These are phyloP conservation scores for Crithidia sp. DNA, from an alignment of 208 protist genomes.

Conservation along the genomic window DNA sequence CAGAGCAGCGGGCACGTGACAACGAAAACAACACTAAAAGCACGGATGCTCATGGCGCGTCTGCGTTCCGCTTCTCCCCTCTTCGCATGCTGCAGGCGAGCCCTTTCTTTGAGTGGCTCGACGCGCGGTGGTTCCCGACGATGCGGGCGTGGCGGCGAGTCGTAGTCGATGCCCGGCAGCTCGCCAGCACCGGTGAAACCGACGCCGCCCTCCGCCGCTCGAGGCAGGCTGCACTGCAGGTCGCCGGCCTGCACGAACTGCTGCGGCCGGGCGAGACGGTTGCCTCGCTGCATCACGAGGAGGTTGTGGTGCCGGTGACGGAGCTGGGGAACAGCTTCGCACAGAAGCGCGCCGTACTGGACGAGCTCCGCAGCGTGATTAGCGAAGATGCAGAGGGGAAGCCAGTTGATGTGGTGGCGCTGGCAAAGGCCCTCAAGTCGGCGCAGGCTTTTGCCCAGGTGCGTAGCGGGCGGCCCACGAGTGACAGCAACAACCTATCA, in stretches of 20 bases:
- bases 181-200: constrained; percentile 40
- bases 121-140: constrained; percentile 69
- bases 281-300: constrained; percentile 40
- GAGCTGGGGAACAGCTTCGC: constrained; percentile 37
- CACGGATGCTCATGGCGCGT: too few relatives aligned
- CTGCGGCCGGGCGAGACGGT: constrained; percentile 63
- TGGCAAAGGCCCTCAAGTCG: constrained; percentile 7
- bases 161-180: constrained; percentile 33
- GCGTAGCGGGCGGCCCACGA: constrained; percentile 7
- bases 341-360: constrained; percentile 31
- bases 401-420: not conserved
- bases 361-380: constrained; percentile 42
- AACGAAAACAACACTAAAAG: not conserved
- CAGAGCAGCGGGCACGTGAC: not conserved
- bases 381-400: not conserved
- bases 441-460: constrained; percentile 19
- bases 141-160: constrained; percentile 67
- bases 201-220: constrained; percentile 41
- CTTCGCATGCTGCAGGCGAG: constrained; percentile 29
- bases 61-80: constrained; percentile 1
- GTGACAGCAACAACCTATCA: not conserved
- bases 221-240: constrained; percentile 42
- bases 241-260: constrained; percentile 67
- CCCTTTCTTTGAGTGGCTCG: constrained; percentile 69
- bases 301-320: constrained; percentile 56